These are phyloP conservation scores for Selaginella moellendorffii DNA, from an alignment of 75 land plant genomes.

Conservation along the genomic window DNA sequence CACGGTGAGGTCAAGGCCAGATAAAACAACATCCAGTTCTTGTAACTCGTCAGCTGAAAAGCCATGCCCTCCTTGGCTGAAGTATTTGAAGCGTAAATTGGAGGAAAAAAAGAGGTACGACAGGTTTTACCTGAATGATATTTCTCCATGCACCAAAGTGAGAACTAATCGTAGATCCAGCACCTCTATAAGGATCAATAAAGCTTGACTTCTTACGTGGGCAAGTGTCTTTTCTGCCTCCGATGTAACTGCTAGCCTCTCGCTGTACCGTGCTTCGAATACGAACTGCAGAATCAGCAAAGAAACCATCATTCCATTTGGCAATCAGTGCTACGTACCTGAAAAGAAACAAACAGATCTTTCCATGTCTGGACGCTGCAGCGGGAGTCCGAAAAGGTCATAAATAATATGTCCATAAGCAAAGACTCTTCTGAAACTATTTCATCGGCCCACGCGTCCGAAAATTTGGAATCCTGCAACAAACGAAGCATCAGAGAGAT, in stretches of 20 bases:
- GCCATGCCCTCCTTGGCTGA: slow-evolving; percentile 42
- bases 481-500: neutral
- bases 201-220: slow-evolving; percentile 52
- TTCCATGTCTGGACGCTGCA: slow-evolving; percentile 51
- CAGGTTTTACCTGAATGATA: slow-evolving; percentile 52
- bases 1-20: slow-evolving; percentile 35
- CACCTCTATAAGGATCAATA: slow-evolving; percentile 73
- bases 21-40: slow-evolving; percentile 57
- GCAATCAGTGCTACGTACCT: too few relatives aligned
- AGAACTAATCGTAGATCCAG: slow-evolving; percentile 71
- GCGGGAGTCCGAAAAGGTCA: slow-evolving; percentile 51
- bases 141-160: slow-evolving; percentile 57
- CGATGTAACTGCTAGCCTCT: slow-evolving; percentile 45
- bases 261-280: slow-evolving; percentile 34
- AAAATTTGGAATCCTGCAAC: slow-evolving; percentile 46
- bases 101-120: neutral
- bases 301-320: too few relatives aligned
- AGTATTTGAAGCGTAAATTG: neutral
- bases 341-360: slow-evolving; percentile 40
- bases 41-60: slow-evolving; percentile 59
- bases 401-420: slow-evolving; percentile 75
- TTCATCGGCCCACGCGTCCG: slow-evolving; percentile 77
- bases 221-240: slow-evolving; percentile 40
- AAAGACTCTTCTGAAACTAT: slow-evolving; percentile 48
- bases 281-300: slow-evolving; percentile 63